Evolutionary conservation across 139 green algal genomes (phyloP).

Genomic region (Eudorina sp.): DNA sequence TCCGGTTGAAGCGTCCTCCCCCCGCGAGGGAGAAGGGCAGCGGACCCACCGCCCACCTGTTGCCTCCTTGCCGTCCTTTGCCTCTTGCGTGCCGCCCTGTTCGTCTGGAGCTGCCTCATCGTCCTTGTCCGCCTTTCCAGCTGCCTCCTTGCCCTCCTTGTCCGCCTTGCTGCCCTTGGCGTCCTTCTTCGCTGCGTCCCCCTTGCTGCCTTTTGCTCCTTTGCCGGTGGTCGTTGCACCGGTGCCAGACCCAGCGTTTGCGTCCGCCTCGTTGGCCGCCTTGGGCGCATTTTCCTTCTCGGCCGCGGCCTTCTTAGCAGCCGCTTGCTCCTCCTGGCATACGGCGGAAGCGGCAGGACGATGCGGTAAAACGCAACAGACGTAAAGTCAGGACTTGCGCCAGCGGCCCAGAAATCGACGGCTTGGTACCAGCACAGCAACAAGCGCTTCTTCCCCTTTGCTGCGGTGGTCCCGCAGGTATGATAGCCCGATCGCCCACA

Average conservation of each 20-base stretch:
- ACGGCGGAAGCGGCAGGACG: no score
- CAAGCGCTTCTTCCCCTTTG: no score
- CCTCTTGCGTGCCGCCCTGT: background rate
- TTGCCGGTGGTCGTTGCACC: background rate
- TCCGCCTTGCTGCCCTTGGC: slow-evolving; percentile 15
- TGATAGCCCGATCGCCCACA: no score
- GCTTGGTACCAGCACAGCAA: no score
- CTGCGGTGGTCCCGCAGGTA: no score
- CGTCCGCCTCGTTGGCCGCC: background rate
- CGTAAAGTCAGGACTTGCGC: no score
- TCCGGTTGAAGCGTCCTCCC: no score
- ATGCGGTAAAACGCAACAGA: no score
- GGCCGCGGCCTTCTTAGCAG: slow-evolving; percentile 47
- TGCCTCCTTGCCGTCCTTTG: background rate
- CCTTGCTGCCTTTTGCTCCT: slow-evolving; percentile 27
- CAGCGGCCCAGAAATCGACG: no score
- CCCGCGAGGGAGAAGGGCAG: no score
- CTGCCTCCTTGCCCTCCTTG: slow-evolving; percentile 13
- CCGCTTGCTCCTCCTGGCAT: slow-evolving; percentile 63
- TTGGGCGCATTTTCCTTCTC: slow-evolving; percentile 42
- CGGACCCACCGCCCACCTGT: no score
- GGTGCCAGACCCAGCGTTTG: background rate
- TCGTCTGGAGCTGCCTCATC: no score
- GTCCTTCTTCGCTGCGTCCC: background rate
- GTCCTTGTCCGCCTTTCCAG: slow-evolving; percentile 16